These are phyloP conservation scores for Thamnidium elegans DNA, from an alignment of 192 early-diverging fungal species.

Conservation along the genomic window DNA sequence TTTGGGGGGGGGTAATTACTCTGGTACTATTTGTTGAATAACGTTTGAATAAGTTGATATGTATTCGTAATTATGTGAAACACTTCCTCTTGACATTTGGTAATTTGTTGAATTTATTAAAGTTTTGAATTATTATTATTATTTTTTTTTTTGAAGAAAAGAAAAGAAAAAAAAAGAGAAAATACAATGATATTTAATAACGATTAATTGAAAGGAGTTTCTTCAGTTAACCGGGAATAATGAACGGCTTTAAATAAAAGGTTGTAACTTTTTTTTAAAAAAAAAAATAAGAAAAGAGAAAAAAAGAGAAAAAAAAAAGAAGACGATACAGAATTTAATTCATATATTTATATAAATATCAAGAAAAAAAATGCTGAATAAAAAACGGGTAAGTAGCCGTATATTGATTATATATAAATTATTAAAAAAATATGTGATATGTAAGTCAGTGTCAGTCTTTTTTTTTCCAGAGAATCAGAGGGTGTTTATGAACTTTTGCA, in stretches of 20 bases:
- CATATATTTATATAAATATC: conserved; percentile 2
- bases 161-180: not conserved
- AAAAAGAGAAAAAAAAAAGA: conserved; percentile 1
- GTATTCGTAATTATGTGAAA: conserved; percentile 19
- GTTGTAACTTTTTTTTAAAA: too few species aligned
- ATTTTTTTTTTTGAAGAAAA: not conserved
- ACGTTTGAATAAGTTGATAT: conserved; percentile 5
- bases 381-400: not conserved
- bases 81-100: conserved; percentile 14
- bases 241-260: conserved; percentile 6
- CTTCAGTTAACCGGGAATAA: not conserved
- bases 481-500: conserved; percentile 6
- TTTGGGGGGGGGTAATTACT: not conserved
- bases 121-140: not conserved
- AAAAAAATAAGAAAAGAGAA: conserved; percentile 10
- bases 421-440: not conserved
- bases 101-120: not conserved
- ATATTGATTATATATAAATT: not conserved
- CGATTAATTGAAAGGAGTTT: not conserved
- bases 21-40: conserved; percentile 13
- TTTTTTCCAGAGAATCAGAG: not conserved
- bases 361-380: not conserved
- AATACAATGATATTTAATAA: not conserved
- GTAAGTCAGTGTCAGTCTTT: conserved; percentile 4
- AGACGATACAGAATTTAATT: not conserved